Evolutionary conservation across 1,284 basidiomycete genomes (phyloP).

Genomic region (Gomphus bonarii): DNA sequence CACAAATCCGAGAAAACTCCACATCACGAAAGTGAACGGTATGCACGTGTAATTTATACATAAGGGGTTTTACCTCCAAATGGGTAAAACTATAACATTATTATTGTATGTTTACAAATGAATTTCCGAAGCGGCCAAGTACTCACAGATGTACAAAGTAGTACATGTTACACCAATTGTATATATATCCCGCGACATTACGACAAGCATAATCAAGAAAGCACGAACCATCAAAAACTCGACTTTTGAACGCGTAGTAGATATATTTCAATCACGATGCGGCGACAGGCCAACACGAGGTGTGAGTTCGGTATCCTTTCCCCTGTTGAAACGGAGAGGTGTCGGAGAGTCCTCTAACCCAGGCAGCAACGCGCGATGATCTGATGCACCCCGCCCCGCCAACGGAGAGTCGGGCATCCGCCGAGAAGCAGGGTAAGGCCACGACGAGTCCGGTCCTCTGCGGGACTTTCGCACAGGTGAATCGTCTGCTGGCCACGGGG

Average conservation of each 20-base stretch:
- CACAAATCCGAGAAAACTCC: too few relatives aligned
- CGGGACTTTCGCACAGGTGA: background rate
- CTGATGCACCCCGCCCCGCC: background rate
- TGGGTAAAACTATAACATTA: too few relatives aligned
- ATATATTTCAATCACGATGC: background rate
- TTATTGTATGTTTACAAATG: too few relatives aligned
- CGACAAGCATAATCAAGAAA: background rate
- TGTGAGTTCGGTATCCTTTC: background rate
- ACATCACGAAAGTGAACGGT: too few relatives aligned
- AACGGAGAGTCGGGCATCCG: background rate
- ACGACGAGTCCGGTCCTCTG: background rate
- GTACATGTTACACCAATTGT: background rate
- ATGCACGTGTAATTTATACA: too few relatives aligned
- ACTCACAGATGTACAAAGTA: background rate
- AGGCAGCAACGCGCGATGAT: background rate
- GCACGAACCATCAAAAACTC: background rate
- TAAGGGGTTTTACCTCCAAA: too few relatives aligned
- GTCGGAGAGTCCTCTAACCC: constrained; percentile 1
- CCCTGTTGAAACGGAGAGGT: background rate
- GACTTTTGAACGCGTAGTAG: background rate
- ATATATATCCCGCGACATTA: background rate
- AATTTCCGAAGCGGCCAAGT: background rate
- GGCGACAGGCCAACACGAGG: background rate
- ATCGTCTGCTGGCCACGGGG: background rate
- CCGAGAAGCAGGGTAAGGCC: background rate